Conservation (phyloP, 1,139 yeast species). For the Sugiyamaella japonica region DNA sequence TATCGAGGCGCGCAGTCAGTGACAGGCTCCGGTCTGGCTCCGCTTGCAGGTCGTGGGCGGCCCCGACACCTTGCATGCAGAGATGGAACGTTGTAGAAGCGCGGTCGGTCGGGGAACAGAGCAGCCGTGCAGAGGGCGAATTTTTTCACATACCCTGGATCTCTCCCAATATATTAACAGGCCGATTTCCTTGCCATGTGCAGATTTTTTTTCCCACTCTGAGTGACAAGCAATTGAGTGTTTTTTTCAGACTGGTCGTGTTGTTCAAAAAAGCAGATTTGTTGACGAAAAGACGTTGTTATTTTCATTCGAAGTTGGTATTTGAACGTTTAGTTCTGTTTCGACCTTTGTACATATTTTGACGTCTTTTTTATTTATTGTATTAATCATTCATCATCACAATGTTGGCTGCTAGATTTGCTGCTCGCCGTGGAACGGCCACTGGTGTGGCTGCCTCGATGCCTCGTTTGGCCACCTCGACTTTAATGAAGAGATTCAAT, state of each 20-base stretch:
- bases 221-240: too few species aligned
- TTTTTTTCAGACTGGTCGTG: not conserved
- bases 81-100: slow-evolving; percentile 14
- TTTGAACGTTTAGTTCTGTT: not conserved
- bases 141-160: slow-evolving; percentile 5
- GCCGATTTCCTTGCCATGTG: not conserved
- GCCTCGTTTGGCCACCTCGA: slow-evolving; percentile 12
- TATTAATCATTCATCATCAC: not conserved
- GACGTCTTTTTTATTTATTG: not conserved
- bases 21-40: not conserved
- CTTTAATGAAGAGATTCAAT: slow-evolving; percentile 36
- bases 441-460: not conserved
- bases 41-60: not conserved
- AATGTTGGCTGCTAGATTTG: slow-evolving; percentile 15
- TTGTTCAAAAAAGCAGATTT: not conserved
- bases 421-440: slow-evolving; percentile 13
- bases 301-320: not conserved
- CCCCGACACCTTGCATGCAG: not conserved
- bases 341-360: slow-evolving; percentile 1
- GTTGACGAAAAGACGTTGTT: not conserved
- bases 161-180: slow-evolving; percentile 8
- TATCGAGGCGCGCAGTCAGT: too few species aligned
- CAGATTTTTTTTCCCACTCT: slow-evolving; percentile 2
- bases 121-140: slow-evolving; percentile 10
- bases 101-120: not conserved